A percentile compares a stretch with the other conserved stretches of the same genome.
Evolutionary conservation across 805 yeast genomes (phyloP).

Genomic region (Pichia eremophila): DNA sequence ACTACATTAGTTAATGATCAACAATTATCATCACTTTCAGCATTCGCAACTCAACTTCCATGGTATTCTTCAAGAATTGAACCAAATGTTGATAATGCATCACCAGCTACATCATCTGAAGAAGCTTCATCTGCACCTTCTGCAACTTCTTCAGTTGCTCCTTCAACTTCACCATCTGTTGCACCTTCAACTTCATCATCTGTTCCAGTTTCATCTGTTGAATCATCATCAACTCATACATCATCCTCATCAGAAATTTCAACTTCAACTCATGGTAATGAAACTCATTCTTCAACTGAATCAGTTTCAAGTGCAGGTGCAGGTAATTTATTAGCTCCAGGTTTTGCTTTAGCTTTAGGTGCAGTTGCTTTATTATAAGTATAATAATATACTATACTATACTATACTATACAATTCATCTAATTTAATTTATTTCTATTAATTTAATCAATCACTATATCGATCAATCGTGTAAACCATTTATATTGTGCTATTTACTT

Average conservation of each 20-base stretch:
- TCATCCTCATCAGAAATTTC: too few species aligned
- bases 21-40: conserved; percentile 12
- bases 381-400: not conserved
- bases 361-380: conserved; percentile 18
- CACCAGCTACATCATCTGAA: conserved; percentile 8
- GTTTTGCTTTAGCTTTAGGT: conserved; percentile 14
- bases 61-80: conserved; percentile 27
- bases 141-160: conserved; percentile 7
- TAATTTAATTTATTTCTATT: not conserved
- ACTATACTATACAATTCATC: not conserved
- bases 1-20: conserved; percentile 29
- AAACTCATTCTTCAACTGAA: conserved; percentile 5
- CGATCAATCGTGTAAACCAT: too few species aligned
- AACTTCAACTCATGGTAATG: conserved; percentile 6
- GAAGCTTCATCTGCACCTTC: conserved; percentile 8
- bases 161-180: conserved; percentile 1
- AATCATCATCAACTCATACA: conserved; percentile 5
- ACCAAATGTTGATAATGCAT: conserved; percentile 13
- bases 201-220: not conserved
- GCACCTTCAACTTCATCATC: conserved; percentile 1
- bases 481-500: too few species aligned
- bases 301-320: conserved; percentile 12
- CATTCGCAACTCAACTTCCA: conserved; percentile 25
- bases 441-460: too few species aligned
- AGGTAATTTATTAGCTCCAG: conserved; percentile 9